phyloP scores from a whole-genome alignment of 257 asterid genomes.

The Forsythia suspensa region DNA sequence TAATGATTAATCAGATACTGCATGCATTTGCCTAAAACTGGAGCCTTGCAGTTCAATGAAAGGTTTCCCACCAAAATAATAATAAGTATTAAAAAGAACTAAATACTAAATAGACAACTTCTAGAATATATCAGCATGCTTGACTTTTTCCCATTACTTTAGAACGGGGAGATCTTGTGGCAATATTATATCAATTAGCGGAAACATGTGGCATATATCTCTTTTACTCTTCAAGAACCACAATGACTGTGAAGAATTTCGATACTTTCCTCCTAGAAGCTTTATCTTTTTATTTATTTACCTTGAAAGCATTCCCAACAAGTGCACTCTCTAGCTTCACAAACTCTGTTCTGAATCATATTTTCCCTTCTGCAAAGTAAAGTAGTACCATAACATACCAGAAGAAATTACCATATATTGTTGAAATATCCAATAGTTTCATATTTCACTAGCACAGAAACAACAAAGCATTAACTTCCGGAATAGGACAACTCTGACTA shows the following conservation, averaged over 20 bases:
- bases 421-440: not conserved
- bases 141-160: not conserved
- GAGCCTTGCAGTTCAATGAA: not conserved
- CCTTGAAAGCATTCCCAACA: constrained; percentile 82
- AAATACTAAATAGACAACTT: no score
- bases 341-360: constrained; percentile 38
- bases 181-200: not conserved
- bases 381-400: not conserved
- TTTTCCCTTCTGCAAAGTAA: constrained; percentile 44
- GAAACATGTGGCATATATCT: not conserved
- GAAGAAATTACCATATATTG: not conserved
- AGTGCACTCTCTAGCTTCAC: constrained; percentile 53
- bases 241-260: not conserved
- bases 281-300: constrained; percentile 11
- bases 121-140: not conserved
- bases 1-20: not conserved
- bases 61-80: not conserved
- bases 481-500: not conserved
- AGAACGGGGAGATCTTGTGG: not conserved
- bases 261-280: not conserved
- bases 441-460: not conserved
- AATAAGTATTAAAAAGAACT: not conserved
- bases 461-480: not conserved
- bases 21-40: not conserved
- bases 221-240: not conserved